These are phyloP conservation scores for Puccinia polysora DNA, from an alignment of 1,284 basidiomycete species.

Conservation along the genomic window DNA sequence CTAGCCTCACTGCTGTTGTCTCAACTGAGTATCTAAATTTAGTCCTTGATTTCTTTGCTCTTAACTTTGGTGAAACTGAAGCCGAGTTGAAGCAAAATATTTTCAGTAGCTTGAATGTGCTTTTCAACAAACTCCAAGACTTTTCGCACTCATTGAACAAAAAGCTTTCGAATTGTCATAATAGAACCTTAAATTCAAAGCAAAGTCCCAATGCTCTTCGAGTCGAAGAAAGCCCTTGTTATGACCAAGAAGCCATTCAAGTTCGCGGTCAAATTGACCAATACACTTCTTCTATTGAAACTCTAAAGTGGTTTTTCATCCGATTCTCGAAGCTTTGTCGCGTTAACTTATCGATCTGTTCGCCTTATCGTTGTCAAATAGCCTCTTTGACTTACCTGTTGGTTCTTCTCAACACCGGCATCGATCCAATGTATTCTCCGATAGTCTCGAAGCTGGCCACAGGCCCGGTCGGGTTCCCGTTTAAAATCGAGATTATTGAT, in stretches of 20 bases:
- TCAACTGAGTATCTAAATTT: slow-evolving; percentile 19
- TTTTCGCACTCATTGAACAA: slow-evolving; percentile 25
- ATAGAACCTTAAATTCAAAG: neutral
- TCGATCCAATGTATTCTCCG: slow-evolving; percentile 13
- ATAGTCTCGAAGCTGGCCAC: neutral
- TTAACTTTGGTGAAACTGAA: slow-evolving; percentile 32
- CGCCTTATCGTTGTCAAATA: slow-evolving; percentile 40
- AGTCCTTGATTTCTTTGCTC: slow-evolving; percentile 14
- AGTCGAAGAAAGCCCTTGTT: neutral
- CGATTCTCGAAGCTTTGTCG: slow-evolving; percentile 22
- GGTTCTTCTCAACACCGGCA: slow-evolving; percentile 22
- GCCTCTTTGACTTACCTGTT: slow-evolving; percentile 34
- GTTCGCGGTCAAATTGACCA: neutral
- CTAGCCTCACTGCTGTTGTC: slow-evolving; percentile 4
- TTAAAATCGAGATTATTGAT: slow-evolving; percentile 16
- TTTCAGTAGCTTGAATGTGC: slow-evolving; percentile 13
- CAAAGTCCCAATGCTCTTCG: neutral
- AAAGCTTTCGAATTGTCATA: slow-evolving; percentile 7
- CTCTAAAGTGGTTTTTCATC: slow-evolving; percentile 10
- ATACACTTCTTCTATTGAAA: slow-evolving; percentile 8
- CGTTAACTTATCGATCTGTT: slow-evolving; percentile 12
- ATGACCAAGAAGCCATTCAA: neutral
- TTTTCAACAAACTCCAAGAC: slow-evolving; percentile 33
- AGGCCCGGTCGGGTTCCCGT: slow-evolving; percentile 20
- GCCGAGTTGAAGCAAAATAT: slow-evolving; percentile 41